Evolutionary conservation across 1,284 basidiomycete genomes (phyloP), one percentile per base, ranked within the genome.

Genomic region (Prillingera fragicola): DNA sequence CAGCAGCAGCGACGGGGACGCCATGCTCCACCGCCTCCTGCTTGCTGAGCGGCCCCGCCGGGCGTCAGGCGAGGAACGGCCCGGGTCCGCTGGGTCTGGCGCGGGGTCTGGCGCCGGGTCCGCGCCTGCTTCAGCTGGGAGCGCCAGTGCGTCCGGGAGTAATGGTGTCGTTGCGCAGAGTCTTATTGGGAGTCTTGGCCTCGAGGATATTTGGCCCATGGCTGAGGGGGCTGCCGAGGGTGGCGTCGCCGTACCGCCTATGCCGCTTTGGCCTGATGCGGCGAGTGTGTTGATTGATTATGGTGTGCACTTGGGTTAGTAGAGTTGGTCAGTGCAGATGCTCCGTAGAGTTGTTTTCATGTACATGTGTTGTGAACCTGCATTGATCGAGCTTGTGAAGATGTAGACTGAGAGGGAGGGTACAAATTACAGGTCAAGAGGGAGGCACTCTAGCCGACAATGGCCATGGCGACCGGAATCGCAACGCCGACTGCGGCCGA

Each of bases 211-310:
- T 5, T 12, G 28, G 13, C 13, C 5, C 7, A 6, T 8, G 13
- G 8, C 13, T 13, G 13, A 34, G 2, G 22, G 14, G n/a, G 17
- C 24, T 14, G 41, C 18, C 18, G 43, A 39, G 32, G 37, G 37
- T 21, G 14, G 27, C 26, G 37, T 45, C 7, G 38, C 43, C 3
- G 43, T 37, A 13, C 43, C 37, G 6, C 39, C 33, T 21, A 39
- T 46, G 21, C 45, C 45, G 19, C 35, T 46, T 9, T 46, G 45
- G 45, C 45, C 45, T 8, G 45, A 46, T 31, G 35, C 45, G 22
- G 45, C 45, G 18, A 38, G 34, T n/a, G 45, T 33, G 7, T 35
- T 46, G 23, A 42, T 23, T 41, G n/a, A n/a, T n/a, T n/a, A n/a
- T n/a, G n/a, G n/a, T n/a, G n/a, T n/a, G n/a, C n/a, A n/a, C n/a